Evolutionary conservation across 2,329 filamentous ascomycete species (phyloP).

Genomic region (Ceratocystis lukuohia): DNA sequence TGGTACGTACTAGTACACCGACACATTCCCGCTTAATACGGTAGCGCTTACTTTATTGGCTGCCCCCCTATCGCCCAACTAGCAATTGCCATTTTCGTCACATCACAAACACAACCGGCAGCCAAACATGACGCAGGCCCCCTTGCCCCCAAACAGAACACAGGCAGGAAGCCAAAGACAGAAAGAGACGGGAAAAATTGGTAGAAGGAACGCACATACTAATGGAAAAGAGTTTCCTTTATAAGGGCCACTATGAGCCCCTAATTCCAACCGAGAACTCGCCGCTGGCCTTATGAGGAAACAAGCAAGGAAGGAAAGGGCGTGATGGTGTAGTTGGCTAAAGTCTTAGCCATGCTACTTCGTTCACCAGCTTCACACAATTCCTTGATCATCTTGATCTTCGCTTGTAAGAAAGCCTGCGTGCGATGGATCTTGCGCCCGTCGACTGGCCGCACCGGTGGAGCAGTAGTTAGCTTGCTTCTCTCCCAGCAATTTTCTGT

Average conservation of each 20-base stretch:
- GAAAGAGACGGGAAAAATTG: neutral
- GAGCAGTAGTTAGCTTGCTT: conserved; percentile 16
- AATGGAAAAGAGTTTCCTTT: conserved; percentile 3
- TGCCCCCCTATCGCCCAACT: neutral
- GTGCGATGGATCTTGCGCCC: conserved; percentile 3
- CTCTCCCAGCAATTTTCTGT: conserved; percentile 8
- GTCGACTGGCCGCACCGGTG: conserved; percentile 10
- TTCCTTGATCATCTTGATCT: neutral
- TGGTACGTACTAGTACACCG: neutral
- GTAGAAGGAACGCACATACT: neutral
- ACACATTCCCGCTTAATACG: neutral
- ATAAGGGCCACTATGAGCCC: neutral
- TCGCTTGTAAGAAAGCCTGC: neutral
- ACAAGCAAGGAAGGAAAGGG: conserved; percentile 2
- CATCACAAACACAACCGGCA: neutral
- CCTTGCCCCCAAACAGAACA: neutral
- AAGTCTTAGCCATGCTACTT: neutral
- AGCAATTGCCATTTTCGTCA: neutral
- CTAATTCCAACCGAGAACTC: conserved; percentile 10
- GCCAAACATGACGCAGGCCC: neutral
- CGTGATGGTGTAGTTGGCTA: conserved; percentile 8
- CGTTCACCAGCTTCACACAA: neutral
- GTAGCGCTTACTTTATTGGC: neutral
- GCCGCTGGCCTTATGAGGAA: conserved; percentile 5
- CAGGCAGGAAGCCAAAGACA: neutral